A percentile compares a stretch with the other conserved stretches of the same genome.
phyloP scores from a whole-genome alignment of 2,329 filamentous ascomycete species.

The Endoconidiophora polonica region DNA sequence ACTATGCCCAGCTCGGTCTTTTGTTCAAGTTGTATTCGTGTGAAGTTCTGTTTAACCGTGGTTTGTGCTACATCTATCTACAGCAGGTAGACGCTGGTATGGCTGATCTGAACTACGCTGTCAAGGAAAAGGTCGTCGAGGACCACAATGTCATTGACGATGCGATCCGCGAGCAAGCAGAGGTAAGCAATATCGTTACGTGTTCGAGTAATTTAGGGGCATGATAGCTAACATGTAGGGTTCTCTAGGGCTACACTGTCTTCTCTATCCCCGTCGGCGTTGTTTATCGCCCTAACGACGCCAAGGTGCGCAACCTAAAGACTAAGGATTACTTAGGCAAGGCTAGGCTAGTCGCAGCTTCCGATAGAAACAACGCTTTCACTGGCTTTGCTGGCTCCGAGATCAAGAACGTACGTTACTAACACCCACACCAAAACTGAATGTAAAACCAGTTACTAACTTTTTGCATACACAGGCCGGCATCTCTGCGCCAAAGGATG shows the following conservation, averaged over 20 bases:
- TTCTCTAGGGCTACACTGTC: conserved; percentile 72
- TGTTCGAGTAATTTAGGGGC: conserved; percentile 13
- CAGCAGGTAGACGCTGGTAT: conserved; percentile 81
- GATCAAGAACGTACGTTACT: conserved; percentile 48
- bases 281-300: conserved; percentile 87
- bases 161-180: conserved; percentile 80
- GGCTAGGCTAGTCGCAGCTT: conserved; percentile 78
- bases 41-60: conserved; percentile 93
- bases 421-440: conserved; percentile 2
- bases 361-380: conserved; percentile 63
- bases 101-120: conserved; percentile 77
- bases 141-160: conserved; percentile 98
- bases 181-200: conserved; percentile 35
- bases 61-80: conserved; percentile 92
- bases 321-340: conserved; percentile 96
- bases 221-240: conserved; percentile 13
- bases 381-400: conserved; percentile 68
- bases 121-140: conserved; percentile 88
- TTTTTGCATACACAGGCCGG: conserved; percentile 24
- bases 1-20: conserved; percentile 89
- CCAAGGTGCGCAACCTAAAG: conserved; percentile 96
- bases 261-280: conserved; percentile 96
- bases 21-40: conserved; percentile 96
- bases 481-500: conserved; percentile 48
- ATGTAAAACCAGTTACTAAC: conserved; percentile 2